Evolutionary conservation across 768 basidiomycete species (phyloP), one percentile per base, ranked within the genome.

Genomic region (Lactarius hengduanensis): DNA sequence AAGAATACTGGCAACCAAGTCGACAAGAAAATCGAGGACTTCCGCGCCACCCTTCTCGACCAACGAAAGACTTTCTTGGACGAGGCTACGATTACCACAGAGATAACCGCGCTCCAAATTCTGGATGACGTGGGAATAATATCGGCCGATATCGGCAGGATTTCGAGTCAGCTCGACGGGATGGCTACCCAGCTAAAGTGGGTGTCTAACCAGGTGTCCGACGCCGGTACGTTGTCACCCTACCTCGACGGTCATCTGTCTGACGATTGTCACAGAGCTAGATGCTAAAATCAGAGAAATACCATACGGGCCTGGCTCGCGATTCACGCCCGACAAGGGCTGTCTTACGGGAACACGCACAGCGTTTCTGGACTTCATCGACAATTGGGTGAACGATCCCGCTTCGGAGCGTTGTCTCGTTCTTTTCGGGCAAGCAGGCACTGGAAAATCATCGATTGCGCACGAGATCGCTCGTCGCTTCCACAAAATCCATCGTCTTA

Each of bases 391-490:
- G 2, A 34, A 57, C 13, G 9, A 57, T 11, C 32, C 32, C n/a
- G 32, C 22, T 26, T 53, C 50, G 4, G 50, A 53, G 26, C 50
- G 50, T 28, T 26, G 50, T 28, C 58, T 59, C 41, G 41, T 59
- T 15, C 58, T 59, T 5, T 59, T 45, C 28, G 58, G 58, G 22
- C 40, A 59, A 28, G 58, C 58, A 1, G 50, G 50, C 50, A 53
- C 13, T 2, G 50, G 50, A 53, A 53, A 53, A 1, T 53, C 50
- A 15, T 53, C 50, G 5, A 53, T 53, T 28, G 50, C 50, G 22
- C 50, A 53, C 2, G 50, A 53, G 50, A 53, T 41, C 7, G 58
- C 58, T 0, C 58, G 58, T 26, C 58, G 28, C 26, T 59, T 41
- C 28, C 0, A 59, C 7, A 45, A 43, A 5, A 59, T 57, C 18